Percentiles rank a stretch among this genome's conserved stretches.
Conservation (phyloP, 176 grass and related monocot species). For the Chloris gayana region DNA sequence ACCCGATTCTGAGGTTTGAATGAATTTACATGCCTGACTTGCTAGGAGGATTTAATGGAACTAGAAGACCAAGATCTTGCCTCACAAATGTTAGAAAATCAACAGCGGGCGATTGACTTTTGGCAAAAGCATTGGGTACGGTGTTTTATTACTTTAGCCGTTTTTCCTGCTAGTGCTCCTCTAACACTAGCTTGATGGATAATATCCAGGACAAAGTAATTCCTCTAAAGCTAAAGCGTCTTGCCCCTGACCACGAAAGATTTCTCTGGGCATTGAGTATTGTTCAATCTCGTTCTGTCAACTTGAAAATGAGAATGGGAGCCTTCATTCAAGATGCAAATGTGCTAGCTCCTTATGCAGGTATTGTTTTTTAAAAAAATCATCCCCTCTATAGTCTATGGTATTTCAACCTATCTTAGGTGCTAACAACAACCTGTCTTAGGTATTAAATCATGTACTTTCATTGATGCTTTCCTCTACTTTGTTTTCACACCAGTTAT, state of each 20-base stretch:
- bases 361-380: conserved; percentile 50
- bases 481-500: conserved; percentile 15
- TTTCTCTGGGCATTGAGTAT: conserved; percentile 97
- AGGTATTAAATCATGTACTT: background rate
- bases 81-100: conserved; percentile 67
- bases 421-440: conserved; percentile 8
- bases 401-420: conserved; percentile 2
- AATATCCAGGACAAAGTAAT: conserved; percentile 68
- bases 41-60: conserved; percentile 89
- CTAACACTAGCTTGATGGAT: conserved; percentile 38
- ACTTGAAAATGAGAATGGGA: conserved; percentile 80
- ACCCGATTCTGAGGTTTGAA: conserved; percentile 29
- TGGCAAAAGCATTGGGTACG: conserved; percentile 97
- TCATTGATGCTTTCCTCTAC: background rate
- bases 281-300: conserved; percentile 70
- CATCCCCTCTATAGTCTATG: background rate
- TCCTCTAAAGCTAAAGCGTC: conserved; percentile 88
- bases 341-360: conserved; percentile 88
- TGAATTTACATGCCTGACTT: conserved; percentile 33
- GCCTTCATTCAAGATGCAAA: conserved; percentile 89
- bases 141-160: conserved; percentile 38
- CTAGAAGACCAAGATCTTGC: conserved; percentile 78
- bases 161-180: conserved; percentile 33
- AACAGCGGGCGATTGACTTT: conserved; percentile 81
- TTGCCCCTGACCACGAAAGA: conserved; percentile 81